These are phyloP conservation scores for Miscanthus sacchariflorus DNA, from an alignment of 202 grass and related monocot genomes.

Conservation along the genomic window DNA sequence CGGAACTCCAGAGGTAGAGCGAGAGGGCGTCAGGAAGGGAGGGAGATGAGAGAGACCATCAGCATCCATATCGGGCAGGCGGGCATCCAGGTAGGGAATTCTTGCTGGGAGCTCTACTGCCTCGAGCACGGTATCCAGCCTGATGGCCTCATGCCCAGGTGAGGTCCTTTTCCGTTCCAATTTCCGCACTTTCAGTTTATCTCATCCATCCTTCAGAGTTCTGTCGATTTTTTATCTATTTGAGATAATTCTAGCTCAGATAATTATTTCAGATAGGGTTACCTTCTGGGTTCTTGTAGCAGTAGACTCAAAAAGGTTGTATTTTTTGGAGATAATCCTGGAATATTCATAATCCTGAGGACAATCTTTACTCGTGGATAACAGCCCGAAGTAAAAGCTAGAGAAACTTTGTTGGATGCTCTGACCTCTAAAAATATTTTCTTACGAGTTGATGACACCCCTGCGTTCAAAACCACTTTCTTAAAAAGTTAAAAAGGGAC, in stretches of 20 bases:
- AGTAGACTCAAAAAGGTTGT: background rate
- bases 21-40: background rate
- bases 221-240: background rate
- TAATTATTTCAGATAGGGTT: background rate
- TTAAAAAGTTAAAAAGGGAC: conserved; percentile 24
- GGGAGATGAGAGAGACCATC: conserved; percentile 76
- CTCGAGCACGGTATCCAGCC: conserved; percentile 90
- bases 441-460: background rate
- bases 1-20: conserved; percentile 20
- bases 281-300: background rate
- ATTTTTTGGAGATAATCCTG: background rate
- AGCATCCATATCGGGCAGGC: conserved; percentile 91
- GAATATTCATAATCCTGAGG: background rate
- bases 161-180: conserved; percentile 30
- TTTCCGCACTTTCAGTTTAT: background rate
- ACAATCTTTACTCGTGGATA: background rate
- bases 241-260: background rate
- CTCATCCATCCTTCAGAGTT: background rate
- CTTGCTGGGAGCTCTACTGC: conserved; percentile 92
- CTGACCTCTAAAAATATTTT: background rate
- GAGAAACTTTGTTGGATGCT: background rate
- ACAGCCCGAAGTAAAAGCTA: background rate
- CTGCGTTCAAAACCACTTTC: background rate
- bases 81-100: conserved; percentile 92
- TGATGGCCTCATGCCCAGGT: conserved; percentile 86